Evolutionary conservation across 805 yeast species (phyloP).

Genomic region (Candida nonsorbophila): DNA sequence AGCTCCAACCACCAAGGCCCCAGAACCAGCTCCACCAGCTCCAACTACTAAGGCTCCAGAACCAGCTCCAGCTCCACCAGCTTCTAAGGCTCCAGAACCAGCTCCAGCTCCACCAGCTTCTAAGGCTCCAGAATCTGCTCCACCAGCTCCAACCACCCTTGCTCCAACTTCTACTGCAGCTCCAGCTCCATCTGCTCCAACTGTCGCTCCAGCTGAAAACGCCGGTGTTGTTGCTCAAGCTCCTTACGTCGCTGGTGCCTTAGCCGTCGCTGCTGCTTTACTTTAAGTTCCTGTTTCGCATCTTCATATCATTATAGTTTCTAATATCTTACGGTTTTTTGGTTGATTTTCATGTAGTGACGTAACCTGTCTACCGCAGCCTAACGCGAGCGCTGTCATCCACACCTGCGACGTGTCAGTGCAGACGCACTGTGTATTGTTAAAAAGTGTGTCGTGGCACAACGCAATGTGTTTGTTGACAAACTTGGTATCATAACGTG

Average conservation of each 20-base stretch:
- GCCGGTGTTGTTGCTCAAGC: conserved; percentile 14
- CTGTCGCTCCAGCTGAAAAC: conserved; percentile 11
- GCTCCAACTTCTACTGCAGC: conserved; percentile 7
- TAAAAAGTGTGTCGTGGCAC: too few relatives aligned
- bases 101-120: conserved; percentile 11
- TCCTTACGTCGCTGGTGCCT: conserved; percentile 16
- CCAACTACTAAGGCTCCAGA: conserved; percentile 9
- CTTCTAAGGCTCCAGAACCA: conserved; percentile 9
- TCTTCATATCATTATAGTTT: too few relatives aligned
- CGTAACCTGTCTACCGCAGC: too few relatives aligned
- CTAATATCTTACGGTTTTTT: too few relatives aligned
- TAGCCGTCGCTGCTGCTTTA: conserved; percentile 20
- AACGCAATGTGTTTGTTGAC: too few relatives aligned
- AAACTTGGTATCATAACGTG: too few relatives aligned
- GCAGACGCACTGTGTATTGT: too few relatives aligned
- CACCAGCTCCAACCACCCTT: conserved; percentile 8
- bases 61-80: conserved; percentile 11
- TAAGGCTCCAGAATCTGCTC: conserved; percentile 8
- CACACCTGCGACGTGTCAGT: too few relatives aligned
- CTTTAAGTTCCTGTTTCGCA: conserved; percentile 10
- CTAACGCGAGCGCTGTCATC: too few relatives aligned
- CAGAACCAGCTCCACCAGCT: conserved; percentile 4
- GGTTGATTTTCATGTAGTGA: too few relatives aligned
- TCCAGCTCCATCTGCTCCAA: conserved; percentile 6
- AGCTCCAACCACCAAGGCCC: conserved; percentile 7